Evolutionary conservation across 352 stramenopile species (phyloP), one percentile per base, ranked within the genome.

Genomic region (Phytophthora europaea): DNA sequence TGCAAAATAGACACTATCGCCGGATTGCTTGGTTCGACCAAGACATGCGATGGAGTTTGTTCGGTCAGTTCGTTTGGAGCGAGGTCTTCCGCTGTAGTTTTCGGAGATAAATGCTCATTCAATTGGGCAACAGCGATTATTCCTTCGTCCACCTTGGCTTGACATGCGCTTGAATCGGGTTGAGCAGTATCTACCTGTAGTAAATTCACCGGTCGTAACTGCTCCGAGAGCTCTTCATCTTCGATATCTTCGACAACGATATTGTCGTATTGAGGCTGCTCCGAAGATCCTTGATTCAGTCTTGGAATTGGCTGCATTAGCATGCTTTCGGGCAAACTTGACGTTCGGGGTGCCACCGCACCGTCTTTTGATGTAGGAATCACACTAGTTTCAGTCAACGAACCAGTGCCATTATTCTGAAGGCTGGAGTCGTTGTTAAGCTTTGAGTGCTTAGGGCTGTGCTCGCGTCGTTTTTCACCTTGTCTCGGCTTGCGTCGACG

Each of bases 161-260:
- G 45, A 16, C 0, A 6, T 12, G 43, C 48, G 26, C 40, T 45
- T 51, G 13, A 9, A 40, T 51, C 48, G 5, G 6, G 16, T 18
- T 31, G 57, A 31, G 28, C 1, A 2, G 8, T n/a, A 1, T 40
- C 10, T 28, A 53, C 54, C 15, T 59, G 57, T 15, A 28, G n/a
- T 28, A 53, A 28, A 28, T 12, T 4, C 26, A 23, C 12, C 15
- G 23, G 16, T n/a, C 4, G 40, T 13, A 43, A 13, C 50, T 13
- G 53, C 15, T 58, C 9, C 7, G 48, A 33, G 4, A 20, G 34
- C 8, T 69, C 53, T 15, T 72, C 61, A 38, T 72, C 64, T 26
- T 78, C 72, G 33, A 78, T 78, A 20, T 78, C 72, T 62, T 78
- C 72, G 54, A 78, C 43, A 22, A 78, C 38, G 3, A 78, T 75